A percentile compares a stretch with the other conserved stretches of the same genome.
These are phyloP conservation scores for Pseudoneurospora amorphoporcata DNA, from an alignment of 495 filamentous ascomycete genomes.

Conservation along the genomic window DNA sequence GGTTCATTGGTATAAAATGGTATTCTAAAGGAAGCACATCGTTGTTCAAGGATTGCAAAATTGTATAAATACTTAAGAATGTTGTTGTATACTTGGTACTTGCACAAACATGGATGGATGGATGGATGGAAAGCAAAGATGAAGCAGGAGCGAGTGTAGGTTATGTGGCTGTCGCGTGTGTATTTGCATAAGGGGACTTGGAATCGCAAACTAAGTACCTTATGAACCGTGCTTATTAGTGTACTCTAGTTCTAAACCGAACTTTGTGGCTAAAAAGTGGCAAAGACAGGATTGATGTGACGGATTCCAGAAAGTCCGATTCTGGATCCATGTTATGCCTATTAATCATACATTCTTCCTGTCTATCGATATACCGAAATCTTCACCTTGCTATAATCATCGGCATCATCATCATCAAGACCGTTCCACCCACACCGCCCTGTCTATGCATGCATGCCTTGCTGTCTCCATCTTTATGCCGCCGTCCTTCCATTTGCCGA, in stretches of 20 bases:
- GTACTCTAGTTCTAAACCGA: too few relatives aligned
- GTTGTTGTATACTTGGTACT: neutral
- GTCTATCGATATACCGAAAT: neutral
- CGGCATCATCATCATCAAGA: neutral
- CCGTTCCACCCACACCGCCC: neutral
- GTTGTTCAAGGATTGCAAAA: neutral
- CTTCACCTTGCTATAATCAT: neutral
- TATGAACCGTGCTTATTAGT: neutral
- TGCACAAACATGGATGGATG: neutral
- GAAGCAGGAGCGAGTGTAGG: neutral
- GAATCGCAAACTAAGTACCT: too few relatives aligned
- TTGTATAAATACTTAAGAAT: neutral
- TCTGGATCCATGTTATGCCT: neutral
- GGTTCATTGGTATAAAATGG: neutral
- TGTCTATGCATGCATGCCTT: neutral
- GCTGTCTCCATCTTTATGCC: neutral
- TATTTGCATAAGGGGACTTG: neutral
- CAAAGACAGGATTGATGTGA: neutral
- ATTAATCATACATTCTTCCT: neutral
- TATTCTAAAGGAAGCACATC: neutral
- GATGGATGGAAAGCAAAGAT: neutral
- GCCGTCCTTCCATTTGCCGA: neutral
- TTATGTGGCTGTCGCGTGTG: neutral
- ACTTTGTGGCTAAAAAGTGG: neutral
- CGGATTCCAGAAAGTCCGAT: neutral